Conservation (phyloP, 768 basidiomycete species). For the Amanita thiersii region DNA sequence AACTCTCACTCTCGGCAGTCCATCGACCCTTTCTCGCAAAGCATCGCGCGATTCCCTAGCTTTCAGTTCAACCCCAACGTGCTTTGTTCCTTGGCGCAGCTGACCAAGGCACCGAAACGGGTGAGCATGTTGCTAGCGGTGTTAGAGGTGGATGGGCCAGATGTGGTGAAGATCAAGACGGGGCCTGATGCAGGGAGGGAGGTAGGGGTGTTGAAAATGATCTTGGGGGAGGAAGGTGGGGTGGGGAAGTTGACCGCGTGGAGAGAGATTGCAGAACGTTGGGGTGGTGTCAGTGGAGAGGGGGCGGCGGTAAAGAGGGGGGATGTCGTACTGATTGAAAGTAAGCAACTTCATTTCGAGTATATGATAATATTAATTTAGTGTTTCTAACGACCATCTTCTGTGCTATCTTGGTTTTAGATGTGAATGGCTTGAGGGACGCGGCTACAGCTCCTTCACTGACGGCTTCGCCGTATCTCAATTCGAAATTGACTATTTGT, state of each 20-base stretch:
- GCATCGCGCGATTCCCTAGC: constrained; percentile 63
- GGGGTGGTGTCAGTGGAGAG: constrained; percentile 42
- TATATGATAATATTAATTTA: not conserved
- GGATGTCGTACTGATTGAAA: constrained; percentile 64
- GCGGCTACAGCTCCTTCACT: constrained; percentile 36
- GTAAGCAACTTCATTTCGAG: constrained; percentile 27
- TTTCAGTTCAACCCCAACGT: constrained; percentile 67
- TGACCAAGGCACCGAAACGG: constrained; percentile 27
- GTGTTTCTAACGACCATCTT: not conserved
- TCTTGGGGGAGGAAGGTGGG: constrained; percentile 60
- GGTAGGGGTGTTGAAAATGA: constrained; percentile 58
- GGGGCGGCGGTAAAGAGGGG: constrained; percentile 50
- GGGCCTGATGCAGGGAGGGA: constrained; percentile 65
- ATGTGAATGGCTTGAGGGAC: constrained; percentile 44
- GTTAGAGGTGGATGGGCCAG: constrained; percentile 73
- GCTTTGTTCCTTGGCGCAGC: constrained; percentile 42
- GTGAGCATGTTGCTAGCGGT: constrained; percentile 55
- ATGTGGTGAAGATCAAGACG: constrained; percentile 56
- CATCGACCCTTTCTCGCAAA: constrained; percentile 41
- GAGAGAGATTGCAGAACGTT: constrained; percentile 66
- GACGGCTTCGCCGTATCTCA: constrained; percentile 62
- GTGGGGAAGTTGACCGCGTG: constrained; percentile 72
- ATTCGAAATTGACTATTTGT: constrained; percentile 58
- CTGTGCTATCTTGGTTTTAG: constrained; percentile 29
- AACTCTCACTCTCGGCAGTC: constrained; percentile 12